Conservation (phyloP, 257 asterid genomes). For the Cordia subcordata region DNA sequence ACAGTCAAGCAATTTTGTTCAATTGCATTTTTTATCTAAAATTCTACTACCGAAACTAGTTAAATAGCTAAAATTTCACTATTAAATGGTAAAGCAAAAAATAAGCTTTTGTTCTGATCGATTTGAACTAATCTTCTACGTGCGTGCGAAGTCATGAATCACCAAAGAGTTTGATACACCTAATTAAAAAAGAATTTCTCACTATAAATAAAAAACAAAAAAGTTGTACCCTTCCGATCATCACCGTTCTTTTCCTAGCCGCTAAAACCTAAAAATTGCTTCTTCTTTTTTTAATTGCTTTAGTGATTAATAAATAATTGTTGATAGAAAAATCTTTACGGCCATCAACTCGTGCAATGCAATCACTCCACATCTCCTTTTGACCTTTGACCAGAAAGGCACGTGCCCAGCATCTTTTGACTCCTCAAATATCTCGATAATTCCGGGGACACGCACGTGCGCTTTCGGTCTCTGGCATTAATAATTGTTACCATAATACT, state of each 20-base stretch:
- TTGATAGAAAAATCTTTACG: slow-evolving; percentile 6
- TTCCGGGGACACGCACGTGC: slow-evolving; percentile 47
- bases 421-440: slow-evolving; percentile 51
- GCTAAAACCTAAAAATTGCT: neutral
- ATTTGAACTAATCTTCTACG: too few species aligned
- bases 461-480: slow-evolving; percentile 5
- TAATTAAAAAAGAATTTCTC: slow-evolving; percentile 2
- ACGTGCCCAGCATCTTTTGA: slow-evolving; percentile 81
- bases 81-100: too few species aligned
- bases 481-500: slow-evolving; percentile 5
- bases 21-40: too few species aligned
- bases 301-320: neutral
- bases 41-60: too few species aligned
- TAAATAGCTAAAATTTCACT: too few species aligned
- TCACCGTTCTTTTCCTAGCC: slow-evolving; percentile 24
- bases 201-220: neutral
- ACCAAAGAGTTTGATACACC: too few species aligned
- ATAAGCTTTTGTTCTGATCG: too few species aligned
- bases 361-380: slow-evolving; percentile 39
- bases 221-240: neutral
- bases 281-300: neutral
- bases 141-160: too few species aligned
- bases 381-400: slow-evolving; percentile 59
- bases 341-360: slow-evolving; percentile 44
- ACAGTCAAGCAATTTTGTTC: too few species aligned